Conservation (phyloP, 768 basidiomycete genomes). For the Tulasnella calospora region DNA sequence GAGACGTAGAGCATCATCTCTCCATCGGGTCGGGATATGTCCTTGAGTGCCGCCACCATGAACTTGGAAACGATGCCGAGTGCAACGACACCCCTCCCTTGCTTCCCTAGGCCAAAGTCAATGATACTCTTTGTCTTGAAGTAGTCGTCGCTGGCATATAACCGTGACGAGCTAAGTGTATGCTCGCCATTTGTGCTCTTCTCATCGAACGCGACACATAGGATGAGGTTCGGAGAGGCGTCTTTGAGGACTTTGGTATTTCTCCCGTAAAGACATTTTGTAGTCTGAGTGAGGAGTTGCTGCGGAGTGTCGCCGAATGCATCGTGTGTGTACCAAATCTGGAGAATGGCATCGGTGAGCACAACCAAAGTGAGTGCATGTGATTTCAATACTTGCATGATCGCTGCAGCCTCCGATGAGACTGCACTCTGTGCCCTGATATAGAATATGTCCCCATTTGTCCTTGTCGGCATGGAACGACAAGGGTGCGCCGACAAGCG, state of each 20-base stretch:
- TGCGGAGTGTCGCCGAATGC: constrained; percentile 62
- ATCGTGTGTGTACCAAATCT: constrained; percentile 88
- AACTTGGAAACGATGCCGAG: constrained; percentile 92
- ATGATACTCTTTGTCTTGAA: constrained; percentile 68
- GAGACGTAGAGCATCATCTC: constrained; percentile 86
- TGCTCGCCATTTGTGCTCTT: constrained; percentile 43
- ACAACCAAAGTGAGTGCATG: background rate
- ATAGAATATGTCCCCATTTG: constrained; percentile 70
- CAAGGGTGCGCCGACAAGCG: constrained; percentile 58
- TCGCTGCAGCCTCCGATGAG: constrained; percentile 56
- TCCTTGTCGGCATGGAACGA: constrained; percentile 78
- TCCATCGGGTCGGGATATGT: constrained; percentile 47
- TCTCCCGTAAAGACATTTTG: constrained; percentile 84
- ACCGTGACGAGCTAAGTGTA: constrained; percentile 55
- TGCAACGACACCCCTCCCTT: constrained; percentile 83
- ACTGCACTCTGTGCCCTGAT: constrained; percentile 68
- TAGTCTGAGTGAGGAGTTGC: constrained; percentile 62
- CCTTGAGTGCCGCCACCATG: constrained; percentile 84
- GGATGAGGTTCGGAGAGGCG: constrained; percentile 68
- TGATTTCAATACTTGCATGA: constrained; percentile 47
- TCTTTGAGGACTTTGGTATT: constrained; percentile 78
- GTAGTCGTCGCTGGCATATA: constrained; percentile 83
- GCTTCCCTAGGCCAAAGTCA: constrained; percentile 74
- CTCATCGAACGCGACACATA: constrained; percentile 83
- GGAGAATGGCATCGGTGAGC: constrained; percentile 8